These are phyloP conservation scores for Aspergillus egyptiacus DNA, from an alignment of 495 filamentous ascomycete genomes.

Conservation along the genomic window DNA sequence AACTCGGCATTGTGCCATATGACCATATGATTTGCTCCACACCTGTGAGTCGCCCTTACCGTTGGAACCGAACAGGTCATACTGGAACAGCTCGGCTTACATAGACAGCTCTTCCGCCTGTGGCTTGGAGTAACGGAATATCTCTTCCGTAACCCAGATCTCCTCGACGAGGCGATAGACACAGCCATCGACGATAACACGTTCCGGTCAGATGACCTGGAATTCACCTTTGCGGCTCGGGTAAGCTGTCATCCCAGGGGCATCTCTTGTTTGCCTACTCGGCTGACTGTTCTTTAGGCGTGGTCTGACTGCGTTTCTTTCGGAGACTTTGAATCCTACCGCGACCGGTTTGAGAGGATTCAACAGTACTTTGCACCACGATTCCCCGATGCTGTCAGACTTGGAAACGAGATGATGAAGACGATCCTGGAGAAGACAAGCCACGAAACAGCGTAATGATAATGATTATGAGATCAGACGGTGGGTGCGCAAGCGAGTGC, in stretches of 20 bases:
- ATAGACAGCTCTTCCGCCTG: slow-evolving; percentile 73
- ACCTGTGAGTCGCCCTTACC: slow-evolving; percentile 48
- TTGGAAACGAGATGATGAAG: slow-evolving; percentile 96
- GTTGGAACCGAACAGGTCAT: background rate
- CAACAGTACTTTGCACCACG: slow-evolving; percentile 85
- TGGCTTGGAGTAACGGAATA: slow-evolving; percentile 98
- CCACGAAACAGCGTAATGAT: slow-evolving; percentile 6
- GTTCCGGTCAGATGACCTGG: slow-evolving; percentile 85
- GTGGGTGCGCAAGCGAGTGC: background rate
- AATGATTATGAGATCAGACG: background rate
- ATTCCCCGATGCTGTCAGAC: slow-evolving; percentile 73
- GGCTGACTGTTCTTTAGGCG: slow-evolving; percentile 44
- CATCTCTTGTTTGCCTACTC: background rate
- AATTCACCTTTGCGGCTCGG: slow-evolving; percentile 93
- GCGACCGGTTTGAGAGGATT: slow-evolving; percentile 80
- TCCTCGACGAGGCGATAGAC: slow-evolving; percentile 79
- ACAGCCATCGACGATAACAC: slow-evolving; percentile 83
- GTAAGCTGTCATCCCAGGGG: slow-evolving; percentile 31
- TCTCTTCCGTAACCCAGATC: slow-evolving; percentile 75
- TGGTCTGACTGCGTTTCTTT: slow-evolving; percentile 92
- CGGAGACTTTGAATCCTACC: slow-evolving; percentile 85
- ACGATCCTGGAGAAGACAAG: slow-evolving; percentile 80
- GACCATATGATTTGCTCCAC: slow-evolving; percentile 99
- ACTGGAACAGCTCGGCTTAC: slow-evolving; percentile 12
- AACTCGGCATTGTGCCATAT: slow-evolving; percentile 87